Evolutionary conservation across 2,329 filamentous ascomycete genomes (phyloP).

Genomic region (Trichophyton verrucosum): DNA sequence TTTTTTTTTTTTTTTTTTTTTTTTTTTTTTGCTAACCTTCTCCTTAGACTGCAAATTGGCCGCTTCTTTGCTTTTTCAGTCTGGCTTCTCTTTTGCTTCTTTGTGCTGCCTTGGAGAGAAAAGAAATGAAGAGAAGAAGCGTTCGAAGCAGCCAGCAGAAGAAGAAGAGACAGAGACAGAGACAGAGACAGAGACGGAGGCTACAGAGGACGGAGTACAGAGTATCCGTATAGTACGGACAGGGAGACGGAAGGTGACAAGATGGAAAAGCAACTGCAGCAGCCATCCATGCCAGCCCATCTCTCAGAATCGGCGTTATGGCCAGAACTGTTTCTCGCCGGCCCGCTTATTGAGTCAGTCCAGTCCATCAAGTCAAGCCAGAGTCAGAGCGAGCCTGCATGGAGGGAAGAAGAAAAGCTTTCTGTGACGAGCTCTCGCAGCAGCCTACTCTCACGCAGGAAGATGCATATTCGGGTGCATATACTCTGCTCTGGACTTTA

Average conservation of each 20-base stretch:
- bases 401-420: not conserved
- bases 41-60: not conserved
- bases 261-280: not conserved
- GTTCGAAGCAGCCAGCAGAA: not conserved
- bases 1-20: not conserved
- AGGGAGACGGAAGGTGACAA: too few species aligned
- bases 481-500: too few species aligned
- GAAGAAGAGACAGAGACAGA: not conserved
- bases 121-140: not conserved
- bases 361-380: not conserved
- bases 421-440: not conserved
- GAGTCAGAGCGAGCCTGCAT: not conserved
- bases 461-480: too few species aligned
- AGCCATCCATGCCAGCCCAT: not conserved
- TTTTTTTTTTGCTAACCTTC: conserved; percentile 1
- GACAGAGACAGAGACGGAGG: not conserved
- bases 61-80: not conserved
- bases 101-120: conserved; percentile 6
- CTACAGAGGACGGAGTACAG: too few species aligned
- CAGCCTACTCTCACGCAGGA: not conserved
- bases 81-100: conserved; percentile 8
- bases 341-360: not conserved
- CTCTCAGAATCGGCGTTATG: not conserved
- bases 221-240: too few species aligned
- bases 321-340: not conserved